These are phyloP conservation scores for Hibiscus syriacus DNA, from an alignment of 345 rosid genomes.

Conservation along the genomic window DNA sequence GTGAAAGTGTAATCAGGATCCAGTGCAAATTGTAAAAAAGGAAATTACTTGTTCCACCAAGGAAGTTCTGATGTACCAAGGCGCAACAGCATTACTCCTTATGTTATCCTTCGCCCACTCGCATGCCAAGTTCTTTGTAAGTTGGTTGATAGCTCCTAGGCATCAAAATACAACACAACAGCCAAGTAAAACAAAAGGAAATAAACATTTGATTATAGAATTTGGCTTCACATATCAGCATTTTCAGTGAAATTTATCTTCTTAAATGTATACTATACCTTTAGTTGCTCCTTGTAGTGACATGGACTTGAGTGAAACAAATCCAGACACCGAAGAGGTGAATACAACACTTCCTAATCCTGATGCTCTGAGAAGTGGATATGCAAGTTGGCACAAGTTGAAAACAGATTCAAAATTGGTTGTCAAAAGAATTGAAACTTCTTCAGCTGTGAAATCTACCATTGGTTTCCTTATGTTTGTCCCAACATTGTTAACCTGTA, in stretches of 20 bases:
- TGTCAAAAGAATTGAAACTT: constrained; percentile 47
- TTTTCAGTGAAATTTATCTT: background rate
- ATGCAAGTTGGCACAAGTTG: constrained; percentile 62
- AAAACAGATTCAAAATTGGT: constrained; percentile 76
- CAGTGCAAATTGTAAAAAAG: too few relatives aligned
- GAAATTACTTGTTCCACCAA: constrained; percentile 67
- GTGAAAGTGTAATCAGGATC: background rate
- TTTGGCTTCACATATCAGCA: background rate
- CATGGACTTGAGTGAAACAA: constrained; percentile 63
- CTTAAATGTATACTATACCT: constrained; percentile 32
- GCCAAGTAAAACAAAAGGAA: background rate
- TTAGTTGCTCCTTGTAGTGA: constrained; percentile 72
- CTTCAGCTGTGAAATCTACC: constrained; percentile 47
- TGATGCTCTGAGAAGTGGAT: constrained; percentile 57
- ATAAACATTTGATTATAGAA: background rate
- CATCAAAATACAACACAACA: constrained; percentile 8
- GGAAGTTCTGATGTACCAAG: constrained; percentile 81
- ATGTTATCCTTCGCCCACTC: constrained; percentile 88
- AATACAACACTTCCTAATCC: constrained; percentile 59
- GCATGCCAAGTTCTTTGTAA: constrained; percentile 62
- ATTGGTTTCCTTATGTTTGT: constrained; percentile 60
- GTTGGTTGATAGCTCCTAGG: constrained; percentile 72
- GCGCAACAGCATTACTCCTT: constrained; percentile 74
- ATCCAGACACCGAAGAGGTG: constrained; percentile 67
- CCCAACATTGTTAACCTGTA: too few relatives aligned